Base-by-base conservation (phyloP, 192 early-diverging fungal genomes). In the Pecoramyces ruminantium region DNA sequence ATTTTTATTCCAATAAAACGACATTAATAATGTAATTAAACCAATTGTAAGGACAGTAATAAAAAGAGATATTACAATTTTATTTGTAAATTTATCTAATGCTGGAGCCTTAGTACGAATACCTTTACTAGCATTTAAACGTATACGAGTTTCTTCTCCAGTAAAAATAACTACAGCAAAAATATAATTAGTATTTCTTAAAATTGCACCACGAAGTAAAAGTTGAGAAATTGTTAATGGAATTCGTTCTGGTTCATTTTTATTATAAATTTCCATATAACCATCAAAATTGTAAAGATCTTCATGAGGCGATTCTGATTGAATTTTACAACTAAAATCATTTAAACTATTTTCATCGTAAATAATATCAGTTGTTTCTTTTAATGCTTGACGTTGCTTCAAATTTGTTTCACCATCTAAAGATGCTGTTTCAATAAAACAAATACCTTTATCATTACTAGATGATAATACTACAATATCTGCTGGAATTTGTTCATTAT, bases 401-500 rank as follows among this genome's bases (percentile, higher is more conserved):
- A 96, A 86, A 87, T 94, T 95, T 21, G 94, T 94, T 81, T 96
- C 95, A 40, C 95, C 95, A 83, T 96, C 95, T 79, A 96, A 86
- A 18, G 93, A 91, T 0, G 94, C 91, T 0, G 95, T 96, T 83
- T 96, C 94, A 38, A 96, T 91, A 88, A 91, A 95, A 80, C 93
- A 95, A 30, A 88, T 88, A 30, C 93, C 94, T 78, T 95, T 90
- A 38, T 88, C 88, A 14, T 91, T 90, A 27, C 91, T 86, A 3
- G 93, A 91, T 25, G 89, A 87, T 28, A 96, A 78, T 79, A 96
- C 85, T 5, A 96, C 81, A 79, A 94, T 85, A 84, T 96, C 95
- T 3, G 94, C 93, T 15, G 95, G 94, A 9, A 96, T 87, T 87
- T 91, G 92, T 79, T 95, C 92, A 80, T 93, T 90, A 84, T 94